Evolutionary conservation across 1,139 yeast species (phyloP).

Genomic region (Candida tropicalis): DNA sequence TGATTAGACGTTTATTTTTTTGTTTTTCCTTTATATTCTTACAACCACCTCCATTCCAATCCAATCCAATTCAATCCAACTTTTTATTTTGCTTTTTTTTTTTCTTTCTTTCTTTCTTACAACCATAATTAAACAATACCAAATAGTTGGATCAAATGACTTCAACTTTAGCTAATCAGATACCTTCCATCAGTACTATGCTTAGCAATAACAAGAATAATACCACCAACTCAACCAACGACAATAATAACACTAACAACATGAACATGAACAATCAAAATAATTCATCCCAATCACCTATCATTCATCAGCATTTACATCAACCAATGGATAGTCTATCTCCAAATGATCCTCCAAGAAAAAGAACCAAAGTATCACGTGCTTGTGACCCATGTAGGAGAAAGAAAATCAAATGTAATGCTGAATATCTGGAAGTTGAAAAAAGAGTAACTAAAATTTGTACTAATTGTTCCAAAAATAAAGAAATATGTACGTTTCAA

Average conservation of each 20-base stretch:
- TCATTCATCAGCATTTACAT: constrained; percentile 7
- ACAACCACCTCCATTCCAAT: too few species aligned
- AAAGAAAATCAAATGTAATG: constrained; percentile 66
- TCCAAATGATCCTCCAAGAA: constrained; percentile 38
- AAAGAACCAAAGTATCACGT: constrained; percentile 65
- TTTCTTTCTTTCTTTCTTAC: too few species aligned
- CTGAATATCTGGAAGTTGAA: constrained; percentile 45
- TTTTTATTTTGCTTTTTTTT: too few species aligned
- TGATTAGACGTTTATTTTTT: too few species aligned
- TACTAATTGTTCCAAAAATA: constrained; percentile 56
- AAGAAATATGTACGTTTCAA: constrained; percentile 61
- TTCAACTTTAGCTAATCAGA: constrained; percentile 9
- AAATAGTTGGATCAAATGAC: too few species aligned
- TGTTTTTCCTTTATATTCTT: too few species aligned
- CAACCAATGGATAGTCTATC: constrained; percentile 2
- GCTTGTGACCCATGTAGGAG: constrained; percentile 72
- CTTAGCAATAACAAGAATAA: constrained; percentile 15
- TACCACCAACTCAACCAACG: too few species aligned
- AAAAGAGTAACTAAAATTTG: constrained; percentile 53
- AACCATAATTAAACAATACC: too few species aligned
- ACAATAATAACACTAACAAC: constrained; percentile 20
- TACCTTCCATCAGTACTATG: constrained; percentile 13
- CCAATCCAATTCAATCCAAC: too few species aligned
- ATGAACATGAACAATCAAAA: constrained; percentile 9
- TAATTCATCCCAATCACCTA: constrained; percentile 5